Conservation (phyloP, 441 rosid species). For the Gossypium trilobum region DNA sequence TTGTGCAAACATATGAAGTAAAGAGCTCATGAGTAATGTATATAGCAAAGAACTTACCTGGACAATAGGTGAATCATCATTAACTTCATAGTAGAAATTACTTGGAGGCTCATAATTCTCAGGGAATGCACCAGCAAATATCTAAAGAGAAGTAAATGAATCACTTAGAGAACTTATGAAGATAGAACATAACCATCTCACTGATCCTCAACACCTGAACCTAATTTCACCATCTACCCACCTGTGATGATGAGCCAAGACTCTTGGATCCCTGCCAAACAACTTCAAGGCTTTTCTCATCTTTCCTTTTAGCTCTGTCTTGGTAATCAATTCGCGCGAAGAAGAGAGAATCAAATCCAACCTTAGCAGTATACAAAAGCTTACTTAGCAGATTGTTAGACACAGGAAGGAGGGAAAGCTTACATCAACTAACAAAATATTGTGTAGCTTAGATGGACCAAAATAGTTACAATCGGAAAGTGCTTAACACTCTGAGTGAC, state of each 20-base stretch:
- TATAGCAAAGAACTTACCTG: slow-evolving; percentile 29
- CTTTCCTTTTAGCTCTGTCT: slow-evolving; percentile 41
- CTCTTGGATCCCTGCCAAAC: slow-evolving; percentile 47
- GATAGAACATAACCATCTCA: not conserved
- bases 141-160: slow-evolving; percentile 22
- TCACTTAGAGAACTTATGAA: not conserved
- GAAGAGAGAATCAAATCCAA: slow-evolving; percentile 48
- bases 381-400: slow-evolving; percentile 8
- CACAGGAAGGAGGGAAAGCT: not conserved
- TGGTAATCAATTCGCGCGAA: slow-evolving; percentile 45
- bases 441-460: not conserved
- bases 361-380: slow-evolving; percentile 21
- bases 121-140: slow-evolving; percentile 49
- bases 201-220: not conserved
- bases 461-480: not conserved
- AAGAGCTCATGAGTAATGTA: not conserved
- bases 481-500: not conserved
- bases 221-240: slow-evolving; percentile 10
- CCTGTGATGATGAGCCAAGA: slow-evolving; percentile 52
- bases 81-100: slow-evolving; percentile 42
- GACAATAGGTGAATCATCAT: slow-evolving; percentile 35
- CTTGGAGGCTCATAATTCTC: slow-evolving; percentile 43
- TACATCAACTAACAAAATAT: not conserved
- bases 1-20: not conserved
- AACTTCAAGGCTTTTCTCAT: slow-evolving; percentile 42